Evolutionary conservation across 1,284 basidiomycete species (phyloP).

Genomic region (Rhodotorula sp.): DNA sequence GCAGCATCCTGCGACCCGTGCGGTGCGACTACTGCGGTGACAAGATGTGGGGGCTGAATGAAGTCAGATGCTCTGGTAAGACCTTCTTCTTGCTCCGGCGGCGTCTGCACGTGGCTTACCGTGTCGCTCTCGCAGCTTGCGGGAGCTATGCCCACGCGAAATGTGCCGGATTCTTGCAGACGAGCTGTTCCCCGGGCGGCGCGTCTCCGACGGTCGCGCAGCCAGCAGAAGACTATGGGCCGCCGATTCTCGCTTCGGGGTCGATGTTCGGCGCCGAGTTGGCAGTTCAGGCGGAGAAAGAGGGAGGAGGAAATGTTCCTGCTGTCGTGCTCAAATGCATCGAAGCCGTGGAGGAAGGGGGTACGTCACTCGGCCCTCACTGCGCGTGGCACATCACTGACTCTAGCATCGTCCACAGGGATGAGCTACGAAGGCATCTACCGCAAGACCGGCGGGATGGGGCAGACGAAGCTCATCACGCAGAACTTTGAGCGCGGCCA

Average conservation of each 20-base stretch:
- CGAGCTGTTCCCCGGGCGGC: slow-evolving; percentile 44
- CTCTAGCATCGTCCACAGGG: slow-evolving; percentile 52
- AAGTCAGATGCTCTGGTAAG: slow-evolving; percentile 78
- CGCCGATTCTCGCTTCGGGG: slow-evolving; percentile 18
- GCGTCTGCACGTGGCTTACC: too few species aligned
- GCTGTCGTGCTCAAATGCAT: slow-evolving; percentile 94
- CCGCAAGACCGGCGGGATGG: slow-evolving; percentile 91
- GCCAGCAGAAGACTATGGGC: slow-evolving; percentile 32
- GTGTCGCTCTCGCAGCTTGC: slow-evolving; percentile 47
- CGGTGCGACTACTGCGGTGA: slow-evolving; percentile 94
- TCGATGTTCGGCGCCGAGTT: slow-evolving; percentile 43
- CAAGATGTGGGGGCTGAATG: slow-evolving; percentile 96
- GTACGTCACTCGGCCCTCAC: slow-evolving; percentile 53
- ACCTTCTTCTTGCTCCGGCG: slow-evolving; percentile 31
- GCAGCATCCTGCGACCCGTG: slow-evolving; percentile 82
- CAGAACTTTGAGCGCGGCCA: slow-evolving; percentile 92
- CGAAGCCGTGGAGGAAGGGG: slow-evolving; percentile 78
- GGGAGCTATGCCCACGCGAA: slow-evolving; percentile 54
- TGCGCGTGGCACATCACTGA: not conserved
- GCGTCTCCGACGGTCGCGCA: not conserved
- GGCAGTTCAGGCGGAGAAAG: slow-evolving; percentile 40
- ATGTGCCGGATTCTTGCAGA: slow-evolving; percentile 51
- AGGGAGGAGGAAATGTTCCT: slow-evolving; percentile 60
- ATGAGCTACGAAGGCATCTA: slow-evolving; percentile 94
- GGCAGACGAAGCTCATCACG: slow-evolving; percentile 88